Evolutionary conservation across 371 early-diverging fungal species (phyloP), one percentile per base, ranked within the genome.

Genomic region (Mucor circinelloides): DNA sequence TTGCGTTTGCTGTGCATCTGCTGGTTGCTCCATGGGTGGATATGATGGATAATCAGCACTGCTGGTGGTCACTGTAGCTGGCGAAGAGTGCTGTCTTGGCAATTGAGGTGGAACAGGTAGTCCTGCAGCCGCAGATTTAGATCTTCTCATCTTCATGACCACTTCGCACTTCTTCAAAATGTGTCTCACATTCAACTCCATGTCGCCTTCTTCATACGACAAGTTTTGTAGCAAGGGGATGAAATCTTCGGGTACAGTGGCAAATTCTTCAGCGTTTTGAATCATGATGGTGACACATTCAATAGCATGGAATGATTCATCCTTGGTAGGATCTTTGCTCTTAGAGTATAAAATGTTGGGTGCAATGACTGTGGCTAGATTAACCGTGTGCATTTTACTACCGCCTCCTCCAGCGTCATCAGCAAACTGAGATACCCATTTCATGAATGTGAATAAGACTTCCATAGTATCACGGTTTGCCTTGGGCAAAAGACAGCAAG

Each of bases 341-440:
- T 94, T 94, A 12, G 93, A 89, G 63, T 95, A 95, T 17, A 97
- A 79, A 19, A 97, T 87, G 67, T 96, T 97, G 28, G 98, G 99
- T 2, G 97, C 90, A 48, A 98, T 87, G 1, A 98, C 94, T 0
- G 95, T 95, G 0, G 98, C 95, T 63, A 98, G 70, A 70, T 97
- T 98, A 42, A 81, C 82, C 5, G 92, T 70, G 67, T 93, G 91
- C 99, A 98, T 98, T 73, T 93, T 93, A 69, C 90, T 94, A 10
- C 95, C 96, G 2, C 85, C 74, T 48, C 85, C 87, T 30, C 46
- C 66, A 44, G 87, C 85, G 25, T 88, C 83, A 34, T 85, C 79
- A 19, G 91, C 87, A 69, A 89, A 91, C 8, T 85, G 79, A 0
- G 93, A 84, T 10, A 97, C 96, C 86, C 95, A 90, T 56, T 88